Evolutionary conservation across 305 asterid species (phyloP).

Genomic region (Solanum hybrid): DNA sequence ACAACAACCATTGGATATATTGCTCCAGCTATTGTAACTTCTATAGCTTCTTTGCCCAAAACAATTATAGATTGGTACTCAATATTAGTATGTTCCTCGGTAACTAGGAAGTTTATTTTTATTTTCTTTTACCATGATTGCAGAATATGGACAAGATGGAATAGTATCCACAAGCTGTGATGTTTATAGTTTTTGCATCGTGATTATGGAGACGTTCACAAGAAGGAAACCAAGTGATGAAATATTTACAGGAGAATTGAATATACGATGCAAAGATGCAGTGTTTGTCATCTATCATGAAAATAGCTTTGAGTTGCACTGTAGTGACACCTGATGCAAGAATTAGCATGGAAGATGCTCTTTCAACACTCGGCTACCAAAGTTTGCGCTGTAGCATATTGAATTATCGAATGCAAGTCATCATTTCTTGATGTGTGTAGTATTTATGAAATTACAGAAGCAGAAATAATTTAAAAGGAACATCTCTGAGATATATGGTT

Average conservation of each 20-base stretch:
- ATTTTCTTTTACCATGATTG: background rate
- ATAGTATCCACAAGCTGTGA: background rate
- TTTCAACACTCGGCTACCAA: background rate
- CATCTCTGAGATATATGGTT: no score
- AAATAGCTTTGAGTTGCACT: constrained; percentile 5
- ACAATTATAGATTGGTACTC: no score
- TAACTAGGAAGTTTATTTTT: background rate
- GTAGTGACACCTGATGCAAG: no score
- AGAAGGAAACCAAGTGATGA: background rate
- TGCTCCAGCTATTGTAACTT: background rate
- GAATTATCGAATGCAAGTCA: no score
- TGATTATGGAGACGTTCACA: constrained; percentile 7
- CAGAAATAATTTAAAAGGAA: background rate
- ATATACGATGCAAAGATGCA: constrained; percentile 4
- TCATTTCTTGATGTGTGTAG: no score
- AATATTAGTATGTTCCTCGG: background rate
- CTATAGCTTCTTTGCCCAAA: no score
- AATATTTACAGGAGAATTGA: background rate
- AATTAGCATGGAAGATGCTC: background rate
- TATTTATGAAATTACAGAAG: background rate
- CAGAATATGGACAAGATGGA: constrained; percentile 7
- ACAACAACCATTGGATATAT: background rate
- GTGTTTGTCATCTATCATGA: background rate
- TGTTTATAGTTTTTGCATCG: background rate
- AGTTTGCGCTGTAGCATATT: no score